These are phyloP conservation scores for Neurospora africana DNA, from an alignment of 495 filamentous ascomycete genomes.

Conservation along the genomic window DNA sequence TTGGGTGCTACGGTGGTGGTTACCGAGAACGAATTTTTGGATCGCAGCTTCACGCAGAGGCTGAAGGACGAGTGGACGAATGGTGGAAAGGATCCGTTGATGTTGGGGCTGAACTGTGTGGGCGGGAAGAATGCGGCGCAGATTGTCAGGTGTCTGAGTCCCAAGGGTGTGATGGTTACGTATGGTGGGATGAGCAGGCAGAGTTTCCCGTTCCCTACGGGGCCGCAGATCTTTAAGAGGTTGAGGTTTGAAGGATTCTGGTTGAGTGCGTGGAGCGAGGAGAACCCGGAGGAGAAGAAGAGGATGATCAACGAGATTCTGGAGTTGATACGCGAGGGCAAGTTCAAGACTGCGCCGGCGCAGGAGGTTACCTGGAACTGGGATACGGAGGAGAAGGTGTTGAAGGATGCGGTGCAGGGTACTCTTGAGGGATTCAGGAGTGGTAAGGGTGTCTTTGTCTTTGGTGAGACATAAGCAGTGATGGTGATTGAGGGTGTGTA, in stretches of 20 bases:
- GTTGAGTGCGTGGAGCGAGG: slow-evolving; percentile 81
- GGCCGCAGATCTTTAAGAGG: slow-evolving; percentile 82
- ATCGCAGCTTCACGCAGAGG: slow-evolving; percentile 47
- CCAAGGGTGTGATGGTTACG: slow-evolving; percentile 68
- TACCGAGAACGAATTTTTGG: slow-evolving; percentile 60
- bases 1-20: slow-evolving; percentile 76
- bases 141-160: slow-evolving; percentile 56
- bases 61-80: slow-evolving; percentile 58
- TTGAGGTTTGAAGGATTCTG: slow-evolving; percentile 84
- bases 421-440: slow-evolving; percentile 70
- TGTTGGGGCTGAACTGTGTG: slow-evolving; percentile 84
- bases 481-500: background rate
- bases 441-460: slow-evolving; percentile 88
- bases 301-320: slow-evolving; percentile 74
- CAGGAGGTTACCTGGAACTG: slow-evolving; percentile 70
- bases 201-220: slow-evolving; percentile 66
- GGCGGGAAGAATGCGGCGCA: slow-evolving; percentile 74
- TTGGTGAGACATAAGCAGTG: slow-evolving; percentile 34
- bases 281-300: slow-evolving; percentile 62
- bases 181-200: slow-evolving; percentile 92
- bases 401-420: slow-evolving; percentile 65
- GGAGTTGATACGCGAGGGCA: slow-evolving; percentile 56
- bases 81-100: slow-evolving; percentile 54
- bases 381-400: slow-evolving; percentile 56
- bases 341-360: slow-evolving; percentile 74